Evolutionary conservation across 2,329 filamentous ascomycete genomes (phyloP).

Genomic region (Calonectria montana): DNA sequence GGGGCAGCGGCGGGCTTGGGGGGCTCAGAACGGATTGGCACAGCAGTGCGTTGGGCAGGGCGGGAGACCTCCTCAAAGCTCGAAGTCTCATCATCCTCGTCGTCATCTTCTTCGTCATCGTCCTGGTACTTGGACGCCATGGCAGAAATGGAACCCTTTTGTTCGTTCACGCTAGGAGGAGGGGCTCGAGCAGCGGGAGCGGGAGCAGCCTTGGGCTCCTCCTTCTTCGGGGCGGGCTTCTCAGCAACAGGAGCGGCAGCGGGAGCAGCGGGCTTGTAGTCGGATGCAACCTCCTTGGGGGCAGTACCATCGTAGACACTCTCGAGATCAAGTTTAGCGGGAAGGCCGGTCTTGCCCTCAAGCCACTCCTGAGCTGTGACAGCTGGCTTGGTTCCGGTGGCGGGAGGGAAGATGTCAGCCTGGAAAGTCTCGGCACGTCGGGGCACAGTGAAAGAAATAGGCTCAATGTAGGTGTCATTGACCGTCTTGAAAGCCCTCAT

Average conservation of each 20-base stretch:
- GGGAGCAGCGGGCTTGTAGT: slow-evolving; percentile 70
- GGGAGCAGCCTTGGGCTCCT: slow-evolving; percentile 65
- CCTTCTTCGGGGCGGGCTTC: slow-evolving; percentile 51
- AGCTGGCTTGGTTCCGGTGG: slow-evolving; percentile 81
- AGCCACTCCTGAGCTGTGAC: slow-evolving; percentile 88
- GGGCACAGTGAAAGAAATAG: slow-evolving; percentile 96
- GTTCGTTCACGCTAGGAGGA: slow-evolving; percentile 81
- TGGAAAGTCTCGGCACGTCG: slow-evolving; percentile 95
- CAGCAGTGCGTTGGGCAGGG: slow-evolving; percentile 71
- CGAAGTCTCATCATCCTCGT: slow-evolving; percentile 75
- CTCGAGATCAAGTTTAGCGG: slow-evolving; percentile 93
- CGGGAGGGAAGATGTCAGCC: slow-evolving; percentile 94
- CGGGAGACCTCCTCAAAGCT: slow-evolving; percentile 90
- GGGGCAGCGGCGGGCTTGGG: slow-evolving; percentile 55
- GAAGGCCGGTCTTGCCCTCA: slow-evolving; percentile 82
- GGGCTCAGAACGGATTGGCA: slow-evolving; percentile 50
- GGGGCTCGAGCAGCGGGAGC: slow-evolving; percentile 55
- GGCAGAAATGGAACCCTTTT: slow-evolving; percentile 86
- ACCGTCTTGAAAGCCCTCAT: slow-evolving; percentile 98
- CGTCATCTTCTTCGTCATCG: slow-evolving; percentile 70
- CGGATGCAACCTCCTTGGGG: slow-evolving; percentile 79
- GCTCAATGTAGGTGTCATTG: slow-evolving; percentile 93
- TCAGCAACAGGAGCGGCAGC: slow-evolving; percentile 54
- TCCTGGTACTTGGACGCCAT: slow-evolving; percentile 91
- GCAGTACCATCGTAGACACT: slow-evolving; percentile 88